phyloP scores from a whole-genome alignment of 257 asterid genomes.

The Solanum gandarillasii region DNA sequence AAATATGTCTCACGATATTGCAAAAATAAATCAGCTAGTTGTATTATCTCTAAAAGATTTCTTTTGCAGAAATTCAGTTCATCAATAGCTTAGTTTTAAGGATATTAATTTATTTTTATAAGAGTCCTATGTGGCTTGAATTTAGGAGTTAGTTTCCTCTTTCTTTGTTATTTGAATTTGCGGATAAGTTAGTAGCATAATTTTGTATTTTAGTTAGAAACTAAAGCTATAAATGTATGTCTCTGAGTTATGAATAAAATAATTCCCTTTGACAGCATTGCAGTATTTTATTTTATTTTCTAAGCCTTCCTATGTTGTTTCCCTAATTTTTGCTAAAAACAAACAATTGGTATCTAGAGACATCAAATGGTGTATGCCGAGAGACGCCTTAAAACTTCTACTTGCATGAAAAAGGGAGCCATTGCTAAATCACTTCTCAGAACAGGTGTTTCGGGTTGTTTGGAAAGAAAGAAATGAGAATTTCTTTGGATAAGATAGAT shows the following conservation, averaged over 20 bases:
- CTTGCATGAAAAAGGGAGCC: not conserved
- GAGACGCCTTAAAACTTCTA: not conserved
- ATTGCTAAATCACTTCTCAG: not conserved
- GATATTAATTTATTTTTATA: not conserved
- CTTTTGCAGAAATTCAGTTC: not conserved
- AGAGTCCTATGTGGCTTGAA: not conserved
- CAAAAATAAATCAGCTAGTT: not conserved
- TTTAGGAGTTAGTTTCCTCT: not conserved
- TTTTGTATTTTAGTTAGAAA: not conserved
- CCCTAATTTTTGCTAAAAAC: not conserved
- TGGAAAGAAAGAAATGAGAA: not conserved
- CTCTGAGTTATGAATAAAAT: not conserved
- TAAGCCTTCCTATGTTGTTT: not conserved
- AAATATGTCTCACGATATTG: not conserved
- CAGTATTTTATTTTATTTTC: not conserved
- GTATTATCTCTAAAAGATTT: not conserved
- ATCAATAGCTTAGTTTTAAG: not conserved
- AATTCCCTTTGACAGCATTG: not conserved
- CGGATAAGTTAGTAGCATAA: not conserved
- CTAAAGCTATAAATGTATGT: not conserved
- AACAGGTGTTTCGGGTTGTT: not conserved
- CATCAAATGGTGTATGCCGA: not conserved
- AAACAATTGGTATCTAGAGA: not conserved
- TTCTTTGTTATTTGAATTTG: not conserved
- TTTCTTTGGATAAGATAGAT: not conserved